Percentiles rank a stretch among this genome's conserved stretches.
Evolutionary conservation across 495 filamentous ascomycete species (phyloP).

Genomic region (Bacidia rubella): DNA sequence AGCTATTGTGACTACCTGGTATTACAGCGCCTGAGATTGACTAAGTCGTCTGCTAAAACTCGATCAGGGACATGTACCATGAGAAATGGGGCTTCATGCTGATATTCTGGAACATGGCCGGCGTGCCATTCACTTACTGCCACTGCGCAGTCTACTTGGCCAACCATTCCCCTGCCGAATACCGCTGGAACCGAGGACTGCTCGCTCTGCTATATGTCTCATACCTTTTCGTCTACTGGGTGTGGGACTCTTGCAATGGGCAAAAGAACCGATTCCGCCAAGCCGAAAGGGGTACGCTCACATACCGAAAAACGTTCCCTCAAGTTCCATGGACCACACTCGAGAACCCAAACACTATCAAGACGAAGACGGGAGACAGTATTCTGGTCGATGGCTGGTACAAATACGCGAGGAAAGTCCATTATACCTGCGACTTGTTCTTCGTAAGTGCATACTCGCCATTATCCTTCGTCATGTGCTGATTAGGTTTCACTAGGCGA

Average conservation of each 20-base stretch:
- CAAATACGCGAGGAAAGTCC: slow-evolving; percentile 81
- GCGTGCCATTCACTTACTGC: slow-evolving; percentile 91
- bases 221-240: slow-evolving; percentile 81
- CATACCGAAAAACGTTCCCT: slow-evolving; percentile 76
- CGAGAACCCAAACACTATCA: slow-evolving; percentile 77
- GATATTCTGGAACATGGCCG: slow-evolving; percentile 98
- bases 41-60: not conserved
- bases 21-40: slow-evolving; percentile 17
- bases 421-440: slow-evolving; percentile 83
- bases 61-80: slow-evolving; percentile 80
- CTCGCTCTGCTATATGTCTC: slow-evolving; percentile 49
- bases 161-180: slow-evolving; percentile 69
- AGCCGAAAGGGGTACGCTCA: slow-evolving; percentile 58
- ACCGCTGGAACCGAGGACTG: slow-evolving; percentile 60
- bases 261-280: slow-evolving; percentile 94
- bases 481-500: slow-evolving; percentile 17
- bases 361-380: slow-evolving; percentile 60
- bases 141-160: slow-evolving; percentile 92
- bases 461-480: not conserved
- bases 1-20: slow-evolving; percentile 84
- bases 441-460: slow-evolving; percentile 32
- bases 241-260: slow-evolving; percentile 83
- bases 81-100: slow-evolving; percentile 99
- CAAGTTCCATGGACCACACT: slow-evolving; percentile 82
- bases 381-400: slow-evolving; percentile 87